phyloP scores from a whole-genome alignment of 1,139 yeast species.

The Candida smagusa region DNA sequence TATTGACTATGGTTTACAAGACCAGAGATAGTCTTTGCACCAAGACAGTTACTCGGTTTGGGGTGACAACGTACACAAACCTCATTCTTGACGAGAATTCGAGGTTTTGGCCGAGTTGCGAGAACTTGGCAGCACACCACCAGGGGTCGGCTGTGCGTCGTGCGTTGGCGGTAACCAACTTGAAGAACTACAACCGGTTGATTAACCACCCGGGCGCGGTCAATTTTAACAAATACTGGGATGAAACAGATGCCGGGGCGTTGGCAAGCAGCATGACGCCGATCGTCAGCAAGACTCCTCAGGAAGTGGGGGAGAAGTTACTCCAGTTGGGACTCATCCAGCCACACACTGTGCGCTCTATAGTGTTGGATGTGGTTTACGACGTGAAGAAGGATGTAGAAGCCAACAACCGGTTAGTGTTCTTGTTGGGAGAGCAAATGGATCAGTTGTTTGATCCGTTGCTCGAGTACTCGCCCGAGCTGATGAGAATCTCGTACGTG shows the following conservation, averaged over 20 bases:
- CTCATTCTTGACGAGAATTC: constrained; percentile 62
- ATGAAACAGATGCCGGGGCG: constrained; percentile 79
- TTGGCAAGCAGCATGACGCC: constrained; percentile 61
- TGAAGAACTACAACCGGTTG: constrained; percentile 65
- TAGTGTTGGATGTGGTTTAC: constrained; percentile 73
- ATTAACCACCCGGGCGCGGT: constrained; percentile 26
- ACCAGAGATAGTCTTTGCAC: constrained; percentile 53
- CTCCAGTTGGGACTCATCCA: constrained; percentile 58
- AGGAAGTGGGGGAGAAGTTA: constrained; percentile 52
- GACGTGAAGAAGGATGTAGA: constrained; percentile 51
- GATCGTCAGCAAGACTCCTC: constrained; percentile 48
- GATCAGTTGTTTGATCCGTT: constrained; percentile 88
- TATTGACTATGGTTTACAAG: constrained; percentile 53
- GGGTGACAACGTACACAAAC: constrained; percentile 59
- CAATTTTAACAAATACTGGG: constrained; percentile 37
- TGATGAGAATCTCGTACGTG: constrained; percentile 63
- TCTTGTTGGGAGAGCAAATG: constrained; percentile 74
- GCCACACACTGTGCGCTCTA: constrained; percentile 50
- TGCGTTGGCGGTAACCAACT: constrained; percentile 70
- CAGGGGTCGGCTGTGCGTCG: constrained; percentile 60
- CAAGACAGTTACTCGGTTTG: constrained; percentile 65
- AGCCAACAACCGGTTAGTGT: constrained; percentile 70
- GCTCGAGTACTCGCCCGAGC: constrained; percentile 88
- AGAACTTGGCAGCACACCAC: constrained; percentile 54
- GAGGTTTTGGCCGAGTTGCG: constrained; percentile 75